Conservation (phyloP, 2,329 filamentous ascomycete genomes). For the Cladosporium phlei region DNA sequence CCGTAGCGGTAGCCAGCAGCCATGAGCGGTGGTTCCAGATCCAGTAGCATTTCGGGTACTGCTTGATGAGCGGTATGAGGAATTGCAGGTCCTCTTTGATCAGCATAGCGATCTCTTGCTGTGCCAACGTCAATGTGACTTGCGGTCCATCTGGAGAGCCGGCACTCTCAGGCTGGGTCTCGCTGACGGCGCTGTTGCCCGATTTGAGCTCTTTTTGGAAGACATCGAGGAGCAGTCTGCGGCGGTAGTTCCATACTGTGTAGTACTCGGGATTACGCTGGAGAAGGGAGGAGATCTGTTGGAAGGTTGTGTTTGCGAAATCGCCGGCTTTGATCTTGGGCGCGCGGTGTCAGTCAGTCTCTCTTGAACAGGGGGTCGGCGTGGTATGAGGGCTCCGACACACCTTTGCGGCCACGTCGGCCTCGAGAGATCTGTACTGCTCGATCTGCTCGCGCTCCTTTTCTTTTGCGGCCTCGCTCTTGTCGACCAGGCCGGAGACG, state of each 20-base stretch:
- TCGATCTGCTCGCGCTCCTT: constrained; percentile 71
- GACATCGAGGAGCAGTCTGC: constrained; percentile 62
- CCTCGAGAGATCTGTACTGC: constrained; percentile 68
- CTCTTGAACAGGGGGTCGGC: constrained; percentile 66
- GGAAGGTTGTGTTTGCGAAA: constrained; percentile 55
- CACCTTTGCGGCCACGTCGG: constrained; percentile 63
- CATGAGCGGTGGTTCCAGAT: constrained; percentile 96
- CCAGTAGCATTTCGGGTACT: constrained; percentile 97
- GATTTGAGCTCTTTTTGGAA: constrained; percentile 46
- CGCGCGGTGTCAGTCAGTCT: constrained; percentile 60
- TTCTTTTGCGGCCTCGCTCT: constrained; percentile 65
- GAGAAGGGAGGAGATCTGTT: constrained; percentile 67
- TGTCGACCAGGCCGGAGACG: constrained; percentile 40
- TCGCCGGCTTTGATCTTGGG: constrained; percentile 42
- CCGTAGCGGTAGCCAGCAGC: constrained; percentile 69
- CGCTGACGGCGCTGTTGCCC: constrained; percentile 16
- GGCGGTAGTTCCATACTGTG: constrained; percentile 84
- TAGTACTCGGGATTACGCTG: constrained; percentile 81
- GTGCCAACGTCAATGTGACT: constrained; percentile 28
- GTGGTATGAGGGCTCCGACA: constrained; percentile 58
- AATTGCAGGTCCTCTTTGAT: constrained; percentile 74
- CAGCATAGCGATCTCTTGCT: constrained; percentile 44
- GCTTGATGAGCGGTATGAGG: constrained; percentile 74
- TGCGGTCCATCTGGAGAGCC: constrained; percentile 2
- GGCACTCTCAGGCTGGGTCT: background rate